Base-by-base conservation (phyloP, 441 rosid genomes). In the Metrosideros polymorpha region DNA sequence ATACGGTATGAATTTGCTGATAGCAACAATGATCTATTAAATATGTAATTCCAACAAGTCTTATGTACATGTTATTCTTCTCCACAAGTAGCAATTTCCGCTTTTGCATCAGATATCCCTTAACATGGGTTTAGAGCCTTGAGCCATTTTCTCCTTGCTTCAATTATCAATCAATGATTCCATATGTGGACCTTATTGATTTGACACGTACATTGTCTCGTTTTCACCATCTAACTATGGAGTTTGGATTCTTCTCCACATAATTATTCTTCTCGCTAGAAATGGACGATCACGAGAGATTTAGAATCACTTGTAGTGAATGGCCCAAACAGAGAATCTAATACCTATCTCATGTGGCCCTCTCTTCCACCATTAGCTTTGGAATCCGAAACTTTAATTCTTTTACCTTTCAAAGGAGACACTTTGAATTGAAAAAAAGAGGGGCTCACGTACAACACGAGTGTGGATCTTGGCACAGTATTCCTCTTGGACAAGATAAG, bases 1-100 rank as follows among this genome's bases (percentile, higher is more conserved):
- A 0, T 57, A 6, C 18, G 0, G 0, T 14, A 6, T n/a, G 18
- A 57, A n/a, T 57, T 57, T 57, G 18, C 15, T 13, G 3, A 57
- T 18, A 57, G 66, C 19, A 3, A 9, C 32, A 57, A 57, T n/a
- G 66, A 57, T 9, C 32, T 3, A n/a, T 12, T n/a, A 14, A 57
- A n/a, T n/a, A n/a, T 57, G 66, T n/a, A n/a, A 57, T 57, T 0
- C 15, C 10, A 12, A 30, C 7, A 6, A 61, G 75, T 9, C 12
- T 7, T 61, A 30, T 61, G 19, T n/a, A n/a, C 35, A 9, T 63
- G 6, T 32, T 63, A 30, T 32, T 32, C 25, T 63, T 61, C 6
- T 61, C 1, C 18, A 0, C 22, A 30, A 6, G 29, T 13, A 7
- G 24, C 75, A 61, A 61, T 30, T 61, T n/a, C 4, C 0, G 66